A percentile compares a stretch with the other conserved stretches of the same genome.
These are phyloP conservation scores for Rhododendron kiyosumense DNA, from an alignment of 148 eudicot genomes.

Conservation along the genomic window DNA sequence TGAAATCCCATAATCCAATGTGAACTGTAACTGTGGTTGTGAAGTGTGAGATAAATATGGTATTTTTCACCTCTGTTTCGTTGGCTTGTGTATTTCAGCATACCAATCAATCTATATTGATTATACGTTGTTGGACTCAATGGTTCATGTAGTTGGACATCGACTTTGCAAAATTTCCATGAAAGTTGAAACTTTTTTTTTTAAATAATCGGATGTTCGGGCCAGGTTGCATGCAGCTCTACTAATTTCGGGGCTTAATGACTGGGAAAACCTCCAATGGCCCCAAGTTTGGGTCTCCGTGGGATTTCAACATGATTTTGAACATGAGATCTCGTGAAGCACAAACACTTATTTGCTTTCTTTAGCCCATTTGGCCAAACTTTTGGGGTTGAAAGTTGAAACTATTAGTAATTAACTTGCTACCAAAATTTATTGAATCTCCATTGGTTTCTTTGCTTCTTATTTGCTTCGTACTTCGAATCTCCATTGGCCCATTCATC, in stretches of 20 bases:
- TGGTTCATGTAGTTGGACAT: not conserved
- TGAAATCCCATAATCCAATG: not conserved
- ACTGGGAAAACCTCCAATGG: no score
- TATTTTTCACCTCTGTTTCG: not conserved
- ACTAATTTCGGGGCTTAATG: no score
- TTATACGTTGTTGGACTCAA: not conserved
- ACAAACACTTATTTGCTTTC: no score
- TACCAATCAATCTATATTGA: not conserved
- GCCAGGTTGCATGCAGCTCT: no score
- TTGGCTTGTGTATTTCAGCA: not conserved
- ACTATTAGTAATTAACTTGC: not conserved
- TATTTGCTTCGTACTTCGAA: not conserved
- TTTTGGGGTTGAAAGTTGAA: not conserved
- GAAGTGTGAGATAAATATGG: no score
- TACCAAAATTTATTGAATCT: not conserved
- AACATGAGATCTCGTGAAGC: no score
- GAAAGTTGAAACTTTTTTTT: no score
- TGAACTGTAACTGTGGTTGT: not conserved
- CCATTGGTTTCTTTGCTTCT: not conserved
- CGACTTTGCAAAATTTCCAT: not conserved
- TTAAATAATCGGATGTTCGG: no score
- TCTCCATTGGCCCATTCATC: not conserved
- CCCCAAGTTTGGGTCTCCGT: no score
- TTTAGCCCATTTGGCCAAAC: no score
- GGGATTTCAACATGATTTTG: no score